Base-by-base conservation (phyloP, 768 basidiomycete species). In the Hirschioporus abietinus region DNA sequence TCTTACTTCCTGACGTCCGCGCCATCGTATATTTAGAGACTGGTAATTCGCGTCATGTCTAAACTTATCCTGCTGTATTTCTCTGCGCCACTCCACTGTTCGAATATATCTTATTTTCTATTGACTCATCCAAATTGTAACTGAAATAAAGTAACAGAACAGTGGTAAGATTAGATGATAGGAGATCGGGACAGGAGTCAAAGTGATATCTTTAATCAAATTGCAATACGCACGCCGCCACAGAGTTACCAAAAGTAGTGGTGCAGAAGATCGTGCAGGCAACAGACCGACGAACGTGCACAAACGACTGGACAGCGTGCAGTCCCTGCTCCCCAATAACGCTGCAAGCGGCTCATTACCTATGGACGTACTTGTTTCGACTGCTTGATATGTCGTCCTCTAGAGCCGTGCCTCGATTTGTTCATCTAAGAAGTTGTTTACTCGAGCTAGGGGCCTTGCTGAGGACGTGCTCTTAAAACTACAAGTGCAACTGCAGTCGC, bases 21-120 rank as follows among this genome's bases (percentile, higher is more conserved):
- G 42, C 42, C 42, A 52, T 52, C 42, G 42, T 52, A 52, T 52
- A 15, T 15, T n/a, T 52, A 52, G 42, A 52, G 20, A 52, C 42
- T 20, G 42, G 42, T 52, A 52, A 52, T 52, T 30, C 12, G 42
- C 42, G 42, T 52, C 42, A 52, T 52, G 42, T 52, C 42, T 52
- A 52, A 52, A 52, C 42, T 52, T 52, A 52, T 52, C 42, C 42
- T 52, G 42, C 42, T 52, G 42, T 52, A 52, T 52, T 52, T 52
- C 42, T 20, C 12, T 12, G 15, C 42, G 15, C 42, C 42, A 52
- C 20, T 52, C 42, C 4, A 52, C 4, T 52, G 42, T 52, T 20
- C 42, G 4, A 52, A 52, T 52, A 52, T 52, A 52, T 52, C 20
- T 52, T 5, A 52, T 52, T n/a, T 20, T 3, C 15, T 52, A 20